Base-by-base conservation (phyloP, 2,329 filamentous ascomycete genomes). In the Ascochyta viciae-villosae region DNA sequence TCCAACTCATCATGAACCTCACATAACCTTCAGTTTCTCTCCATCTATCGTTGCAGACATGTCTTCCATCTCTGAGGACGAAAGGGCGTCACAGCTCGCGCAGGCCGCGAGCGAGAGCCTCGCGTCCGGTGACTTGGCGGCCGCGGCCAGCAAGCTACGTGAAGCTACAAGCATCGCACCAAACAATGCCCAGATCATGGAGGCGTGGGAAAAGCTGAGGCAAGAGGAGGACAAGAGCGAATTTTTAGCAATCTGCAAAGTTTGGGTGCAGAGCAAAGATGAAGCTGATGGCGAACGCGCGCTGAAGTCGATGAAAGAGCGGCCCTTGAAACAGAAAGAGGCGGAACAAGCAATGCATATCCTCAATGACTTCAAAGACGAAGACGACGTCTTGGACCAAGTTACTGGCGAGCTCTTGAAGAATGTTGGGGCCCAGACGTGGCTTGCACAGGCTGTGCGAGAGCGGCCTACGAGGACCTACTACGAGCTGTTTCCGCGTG, bases 161-260 rank as follows among this genome's bases (percentile, higher is more conserved):
- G 76, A 81, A 64, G 80, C 79, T 31, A 76, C 75, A 23, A 74
- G 74, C 39, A 70, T 82, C 34, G 75, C 77, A 47, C 75, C 78
- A 29, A 68, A 77, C 13, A 76, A 78, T 62, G 64, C 68, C 10
- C 64, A 71, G 22, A 71, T 82, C 54, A 78, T 76, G 59, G 71
- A 74, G 38, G 74, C 71, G 51, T 78, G 78, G 74, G 58, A 76
- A 23, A 58, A 65, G n/a, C 57, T 82, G 45, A 74, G 74, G 57
- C 67, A 74, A 56, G 74, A 76, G 48, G 73, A 77, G 53, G 65
- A 66, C 15, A 74, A 71, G 47, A 69, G 66, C 33, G 71, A 74
- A 38, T 55, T 78, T 10, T 39, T 76, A 13, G 57, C 57, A 4
- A 66, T 74, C 13, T 77, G 75, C 54, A 67, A 68, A 45, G 64